phyloP scores from a whole-genome alignment of 2,329 filamentous ascomycete genomes.

The Exophiala calicioides region DNA sequence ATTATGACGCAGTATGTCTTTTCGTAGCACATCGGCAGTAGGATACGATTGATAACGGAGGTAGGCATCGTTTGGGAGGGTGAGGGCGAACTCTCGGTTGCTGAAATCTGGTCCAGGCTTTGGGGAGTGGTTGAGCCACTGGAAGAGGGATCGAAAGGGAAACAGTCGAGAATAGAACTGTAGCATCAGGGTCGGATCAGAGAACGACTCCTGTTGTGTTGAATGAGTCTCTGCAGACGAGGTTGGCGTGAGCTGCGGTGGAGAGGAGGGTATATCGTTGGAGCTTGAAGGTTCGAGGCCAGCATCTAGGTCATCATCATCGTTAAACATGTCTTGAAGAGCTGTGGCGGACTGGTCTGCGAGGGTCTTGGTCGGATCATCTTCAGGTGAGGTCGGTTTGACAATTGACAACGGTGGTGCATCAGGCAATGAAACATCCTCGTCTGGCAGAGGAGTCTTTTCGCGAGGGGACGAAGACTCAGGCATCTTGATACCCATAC shows the following conservation, averaged over 20 bases:
- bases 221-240: conserved; percentile 42
- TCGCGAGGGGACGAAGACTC: conserved; percentile 28
- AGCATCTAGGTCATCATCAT: conserved; percentile 46
- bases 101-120: conserved; percentile 83
- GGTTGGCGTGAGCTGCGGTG: conserved; percentile 39
- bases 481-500: conserved; percentile 34
- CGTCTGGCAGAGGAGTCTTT: conserved; percentile 10
- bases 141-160: conserved; percentile 90
- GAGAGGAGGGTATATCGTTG: conserved; percentile 40
- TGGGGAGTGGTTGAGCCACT: conserved; percentile 95
- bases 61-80: conserved; percentile 88
- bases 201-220: conserved; percentile 24
- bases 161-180: conserved; percentile 96
- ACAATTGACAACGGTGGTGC: conserved; percentile 19
- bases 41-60: conserved; percentile 84
- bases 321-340: conserved; percentile 59
- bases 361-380: conserved; percentile 18
- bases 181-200: conserved; percentile 73
- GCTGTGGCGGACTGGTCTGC: conserved; percentile 36
- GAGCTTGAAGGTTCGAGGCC: conserved; percentile 58
- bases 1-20: conserved; percentile 84
- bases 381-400: conserved; percentile 14
- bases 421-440: conserved; percentile 30
- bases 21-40: conserved; percentile 73
- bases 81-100: conserved; percentile 94